Conservation (phyloP, 208 protist genomes). For the Leptomonas seymouri region DNA sequence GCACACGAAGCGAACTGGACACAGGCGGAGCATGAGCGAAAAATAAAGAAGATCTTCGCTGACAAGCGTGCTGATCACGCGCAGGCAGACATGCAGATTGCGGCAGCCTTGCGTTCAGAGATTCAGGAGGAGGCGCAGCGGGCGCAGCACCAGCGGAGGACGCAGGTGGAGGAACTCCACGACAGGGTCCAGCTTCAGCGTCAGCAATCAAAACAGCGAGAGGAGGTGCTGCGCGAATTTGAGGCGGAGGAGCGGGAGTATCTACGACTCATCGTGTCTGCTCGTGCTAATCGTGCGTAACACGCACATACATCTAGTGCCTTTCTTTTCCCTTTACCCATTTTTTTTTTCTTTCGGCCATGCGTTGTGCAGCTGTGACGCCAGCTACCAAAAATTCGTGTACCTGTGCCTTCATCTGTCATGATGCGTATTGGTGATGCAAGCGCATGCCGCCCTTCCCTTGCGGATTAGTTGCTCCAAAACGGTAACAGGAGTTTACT, state of each 20-base stretch:
- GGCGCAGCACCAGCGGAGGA: constrained; percentile 25
- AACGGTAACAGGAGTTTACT: too few species aligned
- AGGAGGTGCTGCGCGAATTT: constrained; percentile 23
- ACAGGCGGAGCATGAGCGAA: constrained; percentile 30
- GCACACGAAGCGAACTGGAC: constrained; percentile 21
- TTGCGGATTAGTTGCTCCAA: too few species aligned
- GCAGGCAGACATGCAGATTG: constrained; percentile 25
- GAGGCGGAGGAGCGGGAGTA: constrained; percentile 44
- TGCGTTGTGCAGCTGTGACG: background rate
- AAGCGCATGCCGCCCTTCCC: too few species aligned
- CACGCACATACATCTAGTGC: too few species aligned
- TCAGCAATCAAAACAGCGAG: constrained; percentile 30
- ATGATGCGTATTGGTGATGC: too few species aligned
- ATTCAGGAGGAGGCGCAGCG: constrained; percentile 32
- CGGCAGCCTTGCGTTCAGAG: constrained; percentile 26
- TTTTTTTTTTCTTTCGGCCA: constrained; percentile 8
- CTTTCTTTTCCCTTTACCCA: constrained; percentile 10
- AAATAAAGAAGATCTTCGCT: constrained; percentile 26
- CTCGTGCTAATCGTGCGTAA: constrained; percentile 7
- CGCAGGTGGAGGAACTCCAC: constrained; percentile 22
- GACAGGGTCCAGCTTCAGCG: constrained; percentile 31
- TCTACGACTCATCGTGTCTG: constrained; percentile 34
- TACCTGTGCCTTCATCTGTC: too few species aligned
- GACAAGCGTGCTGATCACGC: constrained; percentile 18
- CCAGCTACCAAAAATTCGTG: too few species aligned